Evolutionary conservation across 768 basidiomycete species (phyloP), one percentile per base, ranked within the genome.

Genomic region (Xerocomus potaroensis): DNA sequence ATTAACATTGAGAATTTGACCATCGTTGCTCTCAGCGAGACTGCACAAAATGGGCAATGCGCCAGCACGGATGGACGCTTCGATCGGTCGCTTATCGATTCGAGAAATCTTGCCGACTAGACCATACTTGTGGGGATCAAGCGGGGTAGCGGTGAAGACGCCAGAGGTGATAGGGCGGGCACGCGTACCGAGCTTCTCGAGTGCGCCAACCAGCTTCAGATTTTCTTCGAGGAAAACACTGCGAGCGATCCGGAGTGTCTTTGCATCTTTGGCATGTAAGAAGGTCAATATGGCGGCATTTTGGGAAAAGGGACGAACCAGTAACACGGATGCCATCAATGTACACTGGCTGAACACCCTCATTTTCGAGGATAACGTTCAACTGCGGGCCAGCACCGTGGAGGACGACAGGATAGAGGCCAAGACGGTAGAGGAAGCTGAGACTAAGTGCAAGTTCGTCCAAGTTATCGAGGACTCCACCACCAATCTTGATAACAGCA

Each of bases 1-100:
- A 62, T 98, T 99, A 65, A 99, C 96, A 60, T 99, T 99, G 53
- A 98, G 76, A 57, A 99, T 93, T 67, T 99, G 96, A n/a, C 96
- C 96, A 27, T 96, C 91, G 18, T 83, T 77, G 27, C 89, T 88
- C 70, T 98, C 96, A 6, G 96, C 95, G 41, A 99, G 74, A 65
- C 85, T 89, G 54, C 93, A 97, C 16, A 98, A 75, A 68, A 99
- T 96, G 47, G 96, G 96, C 21, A 99, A 77, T 18, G 92, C 93
- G 26, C 96, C 95, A 1, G 95, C 93, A 37, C 91, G 83, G 65
- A 99, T 99, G 39, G 94, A 84, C 3, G 94, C 95, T 68, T 99
- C 96, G 49, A 99, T 79, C 23, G 96, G 94, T 26, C 92, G 81
- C 70, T 97, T 98, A 72, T 99, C 93, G 51, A 98, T 83, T 48